phyloP scores from a whole-genome alignment of 306 rosid species.

The Carpinus viminea region DNA sequence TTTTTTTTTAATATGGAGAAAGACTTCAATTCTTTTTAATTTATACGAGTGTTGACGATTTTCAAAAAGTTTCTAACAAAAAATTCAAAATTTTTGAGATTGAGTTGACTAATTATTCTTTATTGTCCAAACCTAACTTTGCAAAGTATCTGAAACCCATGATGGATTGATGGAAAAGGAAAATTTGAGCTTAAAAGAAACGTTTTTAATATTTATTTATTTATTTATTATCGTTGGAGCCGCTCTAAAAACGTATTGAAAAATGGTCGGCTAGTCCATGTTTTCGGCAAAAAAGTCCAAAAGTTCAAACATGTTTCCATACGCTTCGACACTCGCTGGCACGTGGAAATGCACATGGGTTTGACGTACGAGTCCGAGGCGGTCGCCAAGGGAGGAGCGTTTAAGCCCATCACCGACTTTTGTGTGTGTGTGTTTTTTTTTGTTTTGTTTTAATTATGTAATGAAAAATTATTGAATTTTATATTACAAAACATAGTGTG shows the following conservation, averaged over 20 bases:
- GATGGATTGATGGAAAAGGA: background rate
- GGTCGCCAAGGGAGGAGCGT: constrained; percentile 1
- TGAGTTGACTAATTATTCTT: too few relatives aligned
- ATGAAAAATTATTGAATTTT: too few relatives aligned
- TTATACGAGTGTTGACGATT: too few relatives aligned
- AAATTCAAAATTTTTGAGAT: too few relatives aligned
- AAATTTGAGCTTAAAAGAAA: too few relatives aligned
- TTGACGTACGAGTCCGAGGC: constrained; percentile 17
- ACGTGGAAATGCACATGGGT: constrained; percentile 46
- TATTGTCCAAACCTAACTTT: constrained; percentile 38
- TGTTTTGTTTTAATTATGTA: too few relatives aligned
- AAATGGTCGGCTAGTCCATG: constrained; percentile 53
- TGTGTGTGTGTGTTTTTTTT: too few relatives aligned
- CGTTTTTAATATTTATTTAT: too few relatives aligned
- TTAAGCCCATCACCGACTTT: background rate
- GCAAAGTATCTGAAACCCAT: background rate
- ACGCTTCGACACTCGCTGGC: background rate
- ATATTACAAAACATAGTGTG: too few relatives aligned
- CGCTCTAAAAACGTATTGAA: background rate
- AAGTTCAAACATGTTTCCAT: constrained; percentile 6
- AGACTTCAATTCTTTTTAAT: too few relatives aligned
- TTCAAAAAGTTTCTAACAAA: too few relatives aligned
- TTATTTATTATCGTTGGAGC: background rate
- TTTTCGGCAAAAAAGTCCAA: constrained; percentile 46
- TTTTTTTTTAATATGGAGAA: too few relatives aligned